These are phyloP conservation scores for Aspergillus calidoustus DNA, from an alignment of 2,329 filamentous ascomycete genomes.

Conservation along the genomic window DNA sequence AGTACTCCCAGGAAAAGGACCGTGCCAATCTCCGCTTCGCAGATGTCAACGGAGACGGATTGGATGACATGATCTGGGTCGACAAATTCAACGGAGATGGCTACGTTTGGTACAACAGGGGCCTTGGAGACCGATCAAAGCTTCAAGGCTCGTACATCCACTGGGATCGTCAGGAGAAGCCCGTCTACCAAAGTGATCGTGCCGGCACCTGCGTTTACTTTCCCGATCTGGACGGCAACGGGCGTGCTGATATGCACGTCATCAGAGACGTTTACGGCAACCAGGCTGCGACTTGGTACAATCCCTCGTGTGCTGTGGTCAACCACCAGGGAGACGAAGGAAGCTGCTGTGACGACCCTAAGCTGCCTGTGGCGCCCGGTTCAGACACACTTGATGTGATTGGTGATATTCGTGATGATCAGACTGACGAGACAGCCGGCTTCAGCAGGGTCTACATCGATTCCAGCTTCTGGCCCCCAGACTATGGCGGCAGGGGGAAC, in stretches of 20 bases:
- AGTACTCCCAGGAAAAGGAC: constrained; percentile 34
- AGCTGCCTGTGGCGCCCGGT: not conserved
- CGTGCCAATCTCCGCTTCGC: constrained; percentile 44
- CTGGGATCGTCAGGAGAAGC: not conserved
- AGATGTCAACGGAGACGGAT: constrained; percentile 45
- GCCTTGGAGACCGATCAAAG: constrained; percentile 14
- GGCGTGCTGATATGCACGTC: constrained; percentile 3
- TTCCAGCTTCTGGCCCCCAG: too few relatives aligned
- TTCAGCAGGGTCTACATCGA: too few relatives aligned
- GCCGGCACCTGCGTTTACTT: constrained; percentile 1
- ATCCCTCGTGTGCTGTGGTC: not conserved
- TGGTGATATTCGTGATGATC: too few relatives aligned
- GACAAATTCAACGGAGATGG: constrained; percentile 43
- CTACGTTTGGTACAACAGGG: constrained; percentile 38
- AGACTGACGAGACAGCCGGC: too few relatives aligned
- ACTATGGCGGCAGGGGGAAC: too few relatives aligned
- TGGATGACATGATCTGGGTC: constrained; percentile 40
- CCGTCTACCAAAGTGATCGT: not conserved
- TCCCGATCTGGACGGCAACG: constrained; percentile 4
- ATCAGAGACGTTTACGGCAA: not conserved
- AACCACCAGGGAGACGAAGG: not conserved
- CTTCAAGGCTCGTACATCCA: not conserved
- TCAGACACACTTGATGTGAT: too few relatives aligned
- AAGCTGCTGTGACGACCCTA: not conserved
- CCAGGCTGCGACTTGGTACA: not conserved